Evolutionary conservation across 2,329 filamentous ascomycete species (phyloP).

Genomic region (Hirsutella minnesotensis): DNA sequence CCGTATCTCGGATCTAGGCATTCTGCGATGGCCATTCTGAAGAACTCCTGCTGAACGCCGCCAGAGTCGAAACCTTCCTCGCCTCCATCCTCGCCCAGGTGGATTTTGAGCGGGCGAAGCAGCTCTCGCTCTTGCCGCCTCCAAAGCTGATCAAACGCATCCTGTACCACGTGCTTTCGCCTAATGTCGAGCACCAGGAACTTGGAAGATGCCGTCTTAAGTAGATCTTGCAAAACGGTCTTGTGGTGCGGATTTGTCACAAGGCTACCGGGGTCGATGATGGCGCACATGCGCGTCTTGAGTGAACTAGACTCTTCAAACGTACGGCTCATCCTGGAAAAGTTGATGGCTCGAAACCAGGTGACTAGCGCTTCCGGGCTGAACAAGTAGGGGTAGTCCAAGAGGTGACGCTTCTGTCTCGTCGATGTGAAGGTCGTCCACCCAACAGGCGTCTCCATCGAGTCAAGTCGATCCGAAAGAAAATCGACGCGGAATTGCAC

Average conservation of each 20-base stretch:
- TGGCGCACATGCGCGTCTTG: slow-evolving; percentile 42
- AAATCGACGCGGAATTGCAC: slow-evolving; percentile 65
- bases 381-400: slow-evolving; percentile 76
- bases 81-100: slow-evolving; percentile 67
- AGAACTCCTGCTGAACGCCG: slow-evolving; percentile 94
- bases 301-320: slow-evolving; percentile 58
- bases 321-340: slow-evolving; percentile 70
- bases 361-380: slow-evolving; percentile 58
- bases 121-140: slow-evolving; percentile 72
- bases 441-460: slow-evolving; percentile 59
- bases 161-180: slow-evolving; percentile 52
- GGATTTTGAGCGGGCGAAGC: slow-evolving; percentile 75
- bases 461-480: slow-evolving; percentile 64
- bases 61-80: slow-evolving; percentile 90
- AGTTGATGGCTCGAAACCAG: slow-evolving; percentile 83
- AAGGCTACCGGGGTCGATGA: slow-evolving; percentile 40
- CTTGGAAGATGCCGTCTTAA: slow-evolving; percentile 56
- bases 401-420: slow-evolving; percentile 56
- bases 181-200: slow-evolving; percentile 62
- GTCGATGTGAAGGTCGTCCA: slow-evolving; percentile 54
- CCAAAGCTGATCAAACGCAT: slow-evolving; percentile 85
- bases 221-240: slow-evolving; percentile 46
- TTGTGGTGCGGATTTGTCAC: slow-evolving; percentile 47
- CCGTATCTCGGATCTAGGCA: slow-evolving; percentile 69
- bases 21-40: slow-evolving; percentile 70